phyloP scores from a whole-genome alignment of 2,329 filamentous ascomycete genomes.

The Botrytis tulipae region DNA sequence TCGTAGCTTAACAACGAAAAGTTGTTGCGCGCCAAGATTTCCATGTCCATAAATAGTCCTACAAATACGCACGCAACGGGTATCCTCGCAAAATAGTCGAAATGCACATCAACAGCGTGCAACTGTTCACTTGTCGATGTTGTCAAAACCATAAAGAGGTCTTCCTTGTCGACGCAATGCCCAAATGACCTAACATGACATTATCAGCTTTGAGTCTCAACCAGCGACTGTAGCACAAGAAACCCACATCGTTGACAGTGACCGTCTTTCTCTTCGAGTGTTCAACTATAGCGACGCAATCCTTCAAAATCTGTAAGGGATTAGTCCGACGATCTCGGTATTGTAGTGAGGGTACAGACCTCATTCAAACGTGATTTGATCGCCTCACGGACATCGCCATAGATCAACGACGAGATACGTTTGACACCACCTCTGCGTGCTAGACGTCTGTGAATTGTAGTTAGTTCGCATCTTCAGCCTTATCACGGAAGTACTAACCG shows the following conservation, averaged over 20 bases:
- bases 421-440: slow-evolving; percentile 77
- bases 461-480: background rate
- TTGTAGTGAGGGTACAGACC: slow-evolving; percentile 40
- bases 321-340: background rate
- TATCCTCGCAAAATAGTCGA: slow-evolving; percentile 1
- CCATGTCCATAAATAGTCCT: background rate
- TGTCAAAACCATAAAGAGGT: slow-evolving; percentile 59
- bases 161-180: slow-evolving; percentile 48
- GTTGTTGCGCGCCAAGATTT: background rate
- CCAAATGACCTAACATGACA: slow-evolving; percentile 51
- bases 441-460: slow-evolving; percentile 50
- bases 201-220: background rate
- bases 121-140: slow-evolving; percentile 23
- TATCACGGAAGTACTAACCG: slow-evolving; percentile 42
- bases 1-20: background rate
- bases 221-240: background rate
- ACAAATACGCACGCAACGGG: background rate
- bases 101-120: background rate
- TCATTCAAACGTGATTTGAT: slow-evolving; percentile 50
- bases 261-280: slow-evolving; percentile 60
- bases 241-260: slow-evolving; percentile 57
- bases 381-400: slow-evolving; percentile 56
- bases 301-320: background rate
- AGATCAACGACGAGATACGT: slow-evolving; percentile 63
- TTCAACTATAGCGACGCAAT: slow-evolving; percentile 43